These are phyloP conservation scores for Pyrenophora seminiperda DNA, from an alignment of 2,329 filamentous ascomycete genomes.

Conservation along the genomic window DNA sequence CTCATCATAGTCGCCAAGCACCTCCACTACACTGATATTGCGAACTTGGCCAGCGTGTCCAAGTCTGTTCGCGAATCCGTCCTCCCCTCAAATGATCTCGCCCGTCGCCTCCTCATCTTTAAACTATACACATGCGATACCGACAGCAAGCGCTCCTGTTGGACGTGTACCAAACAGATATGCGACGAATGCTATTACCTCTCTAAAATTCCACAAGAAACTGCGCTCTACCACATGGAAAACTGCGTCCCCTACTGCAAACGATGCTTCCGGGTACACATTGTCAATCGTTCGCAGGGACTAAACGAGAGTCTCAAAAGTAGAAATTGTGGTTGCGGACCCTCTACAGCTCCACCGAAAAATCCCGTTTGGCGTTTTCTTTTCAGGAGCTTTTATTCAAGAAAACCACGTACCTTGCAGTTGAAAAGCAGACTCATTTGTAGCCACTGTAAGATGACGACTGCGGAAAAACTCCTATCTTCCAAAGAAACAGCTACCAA, in stretches of 20 bases:
- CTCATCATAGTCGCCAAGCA: conserved; percentile 31
- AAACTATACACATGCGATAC: conserved; percentile 28
- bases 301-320: neutral
- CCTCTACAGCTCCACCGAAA: neutral
- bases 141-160: conserved; percentile 21
- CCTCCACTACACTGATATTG: conserved; percentile 36
- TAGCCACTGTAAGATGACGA: conserved; percentile 16
- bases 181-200: conserved; percentile 24
- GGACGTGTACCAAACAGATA: conserved; percentile 28
- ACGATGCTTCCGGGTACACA: conserved; percentile 23
- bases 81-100: conserved; percentile 26
- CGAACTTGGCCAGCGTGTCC: conserved; percentile 31
- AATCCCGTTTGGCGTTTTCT: conserved; percentile 5
- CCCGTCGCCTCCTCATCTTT: conserved; percentile 23
- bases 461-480: conserved; percentile 10
- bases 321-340: conserved; percentile 23
- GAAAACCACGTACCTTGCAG: neutral
- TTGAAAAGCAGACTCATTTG: conserved; percentile 15
- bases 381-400: neutral
- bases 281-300: neutral
- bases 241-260: conserved; percentile 31
- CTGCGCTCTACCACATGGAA: conserved; percentile 26
- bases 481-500: conserved; percentile 18
- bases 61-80: conserved; percentile 32
- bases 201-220: conserved; percentile 13